Conservation (phyloP, 2,329 filamentous ascomycete genomes). For the Calonectria pseudoturangicola region DNA sequence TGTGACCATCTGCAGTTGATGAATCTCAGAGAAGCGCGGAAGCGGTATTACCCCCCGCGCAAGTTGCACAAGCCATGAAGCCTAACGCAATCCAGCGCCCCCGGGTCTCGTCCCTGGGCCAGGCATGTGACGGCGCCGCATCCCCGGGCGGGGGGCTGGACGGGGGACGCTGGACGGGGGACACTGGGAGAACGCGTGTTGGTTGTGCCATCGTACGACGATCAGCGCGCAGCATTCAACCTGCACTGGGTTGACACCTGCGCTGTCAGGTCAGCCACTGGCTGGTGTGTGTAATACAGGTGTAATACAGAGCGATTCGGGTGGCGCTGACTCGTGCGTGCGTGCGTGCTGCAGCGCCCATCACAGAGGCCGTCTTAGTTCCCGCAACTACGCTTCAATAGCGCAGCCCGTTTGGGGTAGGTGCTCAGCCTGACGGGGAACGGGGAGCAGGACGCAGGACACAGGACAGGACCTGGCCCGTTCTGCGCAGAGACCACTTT, state of each 20-base stretch:
- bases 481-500: not conserved
- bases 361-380: constrained; percentile 2
- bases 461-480: not conserved
- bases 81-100: not conserved
- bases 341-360: not conserved
- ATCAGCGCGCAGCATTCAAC: not conserved
- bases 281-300: not conserved
- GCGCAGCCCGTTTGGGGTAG: not conserved
- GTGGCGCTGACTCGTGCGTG: constrained; percentile 19
- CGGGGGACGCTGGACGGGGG: not conserved
- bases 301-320: not conserved
- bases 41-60: not conserved
- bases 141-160: constrained; percentile 10
- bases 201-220: constrained; percentile 16
- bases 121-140: constrained; percentile 13
- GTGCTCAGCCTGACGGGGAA: not conserved
- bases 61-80: constrained; percentile 6
- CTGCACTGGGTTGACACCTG: constrained; percentile 1
- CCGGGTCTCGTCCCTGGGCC: not conserved
- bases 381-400: not conserved
- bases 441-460: not conserved
- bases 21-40: constrained; percentile 7
- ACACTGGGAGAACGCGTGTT: not conserved
- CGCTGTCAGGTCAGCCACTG: constrained; percentile 12
- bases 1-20: not conserved